Evolutionary conservation across 2,329 filamentous ascomycete genomes (phyloP), one percentile per base, ranked within the genome.

Genomic region (Phoma sp.): DNA sequence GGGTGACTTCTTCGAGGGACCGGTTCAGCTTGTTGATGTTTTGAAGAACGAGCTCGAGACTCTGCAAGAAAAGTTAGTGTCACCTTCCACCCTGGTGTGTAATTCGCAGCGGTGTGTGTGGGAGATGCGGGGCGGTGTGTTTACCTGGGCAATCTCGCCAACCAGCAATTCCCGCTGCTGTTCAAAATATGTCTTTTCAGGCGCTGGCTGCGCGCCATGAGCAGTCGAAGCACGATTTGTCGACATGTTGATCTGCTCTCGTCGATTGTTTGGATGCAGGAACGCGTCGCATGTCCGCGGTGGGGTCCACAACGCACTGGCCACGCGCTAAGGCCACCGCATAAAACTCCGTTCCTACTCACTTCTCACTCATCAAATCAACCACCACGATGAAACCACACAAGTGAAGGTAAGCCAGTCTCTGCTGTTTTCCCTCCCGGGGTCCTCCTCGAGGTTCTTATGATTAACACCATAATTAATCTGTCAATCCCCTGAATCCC

Each of bases 11-110:
- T 77, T 99, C 94, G 17, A 99, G 81, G 35, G 89, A 94, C 31
- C 94, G 88, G 75, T 98, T 99, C 55, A 99, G 80, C 68, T 93
- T 93, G 78, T 98, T 99, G 76, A 98, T 92, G 70, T 96, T 97
- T 68, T 93, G 90, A 9, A 99, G 88, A 55, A 96, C 92, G 69
- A 95, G 88, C 70, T 98, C 95, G 73, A 99, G 81, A 58, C 82
- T 83, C 84, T 87, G 47, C n/a, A 47, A 19, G 9, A 13, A 24
- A 25, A 40, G 40, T 57, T 17, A 58, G 52, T 51, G 15, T 25
- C 24, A 13, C n/a, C 29, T 33, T 19, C 22, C 31, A 22, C 21
- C 39, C 17, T 21, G n/a, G n/a, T 36, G 49, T 49, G 24, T 15
- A 33, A 17, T 22, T 10, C 39, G 43, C 46, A 51, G 50, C 39